Conservation (phyloP, 805 yeast genomes). For the Wickerhamomyces pijperi region DNA sequence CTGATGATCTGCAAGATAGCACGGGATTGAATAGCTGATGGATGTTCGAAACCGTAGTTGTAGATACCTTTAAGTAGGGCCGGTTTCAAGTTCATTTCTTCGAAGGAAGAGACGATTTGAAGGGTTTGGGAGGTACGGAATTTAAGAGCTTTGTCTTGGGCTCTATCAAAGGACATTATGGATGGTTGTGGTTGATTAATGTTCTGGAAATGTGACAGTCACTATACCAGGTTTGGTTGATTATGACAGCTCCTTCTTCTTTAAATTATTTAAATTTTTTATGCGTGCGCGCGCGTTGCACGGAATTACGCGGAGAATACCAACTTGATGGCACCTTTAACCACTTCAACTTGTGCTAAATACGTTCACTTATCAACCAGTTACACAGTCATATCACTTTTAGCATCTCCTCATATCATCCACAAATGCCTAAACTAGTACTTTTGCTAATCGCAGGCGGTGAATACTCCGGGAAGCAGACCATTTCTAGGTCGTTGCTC, state of each 20-base stretch:
- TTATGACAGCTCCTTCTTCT: too few relatives aligned
- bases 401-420: not conserved
- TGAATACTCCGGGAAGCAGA: conserved; percentile 42
- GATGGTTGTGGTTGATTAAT: too few relatives aligned
- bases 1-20: conserved; percentile 91
- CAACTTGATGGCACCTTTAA: too few relatives aligned
- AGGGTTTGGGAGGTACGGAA: conserved; percentile 51
- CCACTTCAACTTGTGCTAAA: too few relatives aligned
- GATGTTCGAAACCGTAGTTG: conserved; percentile 90
- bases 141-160: conserved; percentile 45
- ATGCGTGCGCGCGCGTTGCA: too few relatives aligned
- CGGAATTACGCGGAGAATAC: too few relatives aligned
- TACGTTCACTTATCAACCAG: too few relatives aligned
- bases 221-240: too few relatives aligned
- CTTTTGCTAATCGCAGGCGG: conserved; percentile 52
- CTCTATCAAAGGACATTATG: conserved; percentile 52
- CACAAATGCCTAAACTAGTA: conserved; percentile 4
- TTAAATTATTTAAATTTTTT: too few relatives aligned
- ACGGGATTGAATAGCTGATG: conserved; percentile 95
- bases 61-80: conserved; percentile 53
- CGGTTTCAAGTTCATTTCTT: conserved; percentile 68
- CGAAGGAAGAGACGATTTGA: conserved; percentile 50
- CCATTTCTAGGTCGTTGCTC: conserved; percentile 1
- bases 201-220: not conserved
- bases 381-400: too few relatives aligned